A percentile compares a stretch with the other conserved stretches of the same genome.
These are phyloP conservation scores for Ganoderma sinense DNA, from an alignment of 1,284 basidiomycete genomes.

Conservation along the genomic window DNA sequence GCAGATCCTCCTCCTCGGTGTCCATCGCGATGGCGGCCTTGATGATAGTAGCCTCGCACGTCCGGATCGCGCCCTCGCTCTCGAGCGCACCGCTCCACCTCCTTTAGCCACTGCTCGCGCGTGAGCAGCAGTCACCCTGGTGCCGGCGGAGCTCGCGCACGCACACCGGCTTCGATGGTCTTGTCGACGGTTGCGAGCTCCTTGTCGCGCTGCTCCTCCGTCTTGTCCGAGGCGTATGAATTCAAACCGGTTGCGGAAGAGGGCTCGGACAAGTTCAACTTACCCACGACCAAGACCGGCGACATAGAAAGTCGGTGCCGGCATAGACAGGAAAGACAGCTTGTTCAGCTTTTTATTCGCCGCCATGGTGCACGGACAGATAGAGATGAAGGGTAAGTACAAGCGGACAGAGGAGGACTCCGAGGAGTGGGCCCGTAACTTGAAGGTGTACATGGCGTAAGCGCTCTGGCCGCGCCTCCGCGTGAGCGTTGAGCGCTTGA, in stretches of 20 bases:
- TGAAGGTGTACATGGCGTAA: background rate
- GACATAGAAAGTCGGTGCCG: constrained; percentile 93
- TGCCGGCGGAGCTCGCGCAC: constrained; percentile 81
- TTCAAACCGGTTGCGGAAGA: constrained; percentile 4
- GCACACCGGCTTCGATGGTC: constrained; percentile 89
- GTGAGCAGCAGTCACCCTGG: constrained; percentile 90
- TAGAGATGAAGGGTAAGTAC: background rate
- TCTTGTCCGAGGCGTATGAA: constrained; percentile 50
- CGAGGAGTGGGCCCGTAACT: background rate
- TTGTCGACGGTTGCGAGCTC: constrained; percentile 83
- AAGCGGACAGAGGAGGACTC: background rate
- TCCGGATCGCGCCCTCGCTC: constrained; percentile 83
- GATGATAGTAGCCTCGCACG: constrained; percentile 94
- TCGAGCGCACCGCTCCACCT: constrained; percentile 96
- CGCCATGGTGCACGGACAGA: constrained; percentile 46
- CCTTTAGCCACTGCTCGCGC: constrained; percentile 95
- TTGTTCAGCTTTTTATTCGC: constrained; percentile 72
- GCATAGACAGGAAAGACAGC: constrained; percentile 84
- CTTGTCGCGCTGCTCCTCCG: constrained; percentile 61
- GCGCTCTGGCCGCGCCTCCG: background rate
- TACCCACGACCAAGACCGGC: constrained; percentile 96
- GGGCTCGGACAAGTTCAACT: constrained; percentile 34
- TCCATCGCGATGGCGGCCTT: constrained; percentile 96
- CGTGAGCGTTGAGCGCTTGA: background rate
- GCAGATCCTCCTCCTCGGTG: constrained; percentile 91